Conservation (phyloP, 2,329 filamentous ascomycete species). For the Hypoxylon sp. region DNA sequence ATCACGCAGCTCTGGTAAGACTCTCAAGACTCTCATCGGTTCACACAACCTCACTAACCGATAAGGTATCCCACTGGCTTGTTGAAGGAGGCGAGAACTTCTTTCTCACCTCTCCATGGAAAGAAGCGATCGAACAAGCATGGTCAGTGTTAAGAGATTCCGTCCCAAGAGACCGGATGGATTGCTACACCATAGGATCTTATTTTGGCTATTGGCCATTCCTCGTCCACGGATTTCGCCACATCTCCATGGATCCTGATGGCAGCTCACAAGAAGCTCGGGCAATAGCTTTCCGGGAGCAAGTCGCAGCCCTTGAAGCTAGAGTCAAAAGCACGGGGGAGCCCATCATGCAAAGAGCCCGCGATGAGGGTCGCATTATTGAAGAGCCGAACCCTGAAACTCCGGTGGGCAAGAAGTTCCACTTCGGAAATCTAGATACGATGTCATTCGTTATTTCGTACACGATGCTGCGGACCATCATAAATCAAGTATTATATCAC, state of each 20-base stretch:
- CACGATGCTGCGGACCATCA: slow-evolving; percentile 27
- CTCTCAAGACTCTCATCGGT: not conserved
- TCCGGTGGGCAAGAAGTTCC: slow-evolving; percentile 25
- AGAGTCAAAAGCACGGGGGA: slow-evolving; percentile 22
- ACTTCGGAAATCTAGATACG: slow-evolving; percentile 28
- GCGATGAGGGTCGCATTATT: not conserved
- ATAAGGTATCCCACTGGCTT: slow-evolving; percentile 33
- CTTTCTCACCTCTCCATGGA: slow-evolving; percentile 33
- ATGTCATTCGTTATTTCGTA: slow-evolving; percentile 33
- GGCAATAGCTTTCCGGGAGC: slow-evolving; percentile 16
- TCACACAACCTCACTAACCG: slow-evolving; percentile 5
- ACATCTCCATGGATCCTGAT: slow-evolving; percentile 20
- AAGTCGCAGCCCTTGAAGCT: slow-evolving; percentile 8
- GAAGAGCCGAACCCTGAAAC: slow-evolving; percentile 16
- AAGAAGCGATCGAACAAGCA: slow-evolving; percentile 13
- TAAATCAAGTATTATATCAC: slow-evolving; percentile 29
- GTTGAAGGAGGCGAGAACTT: slow-evolving; percentile 37
- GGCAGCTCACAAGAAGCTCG: slow-evolving; percentile 8
- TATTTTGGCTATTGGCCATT: slow-evolving; percentile 35
- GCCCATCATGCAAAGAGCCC: slow-evolving; percentile 12
- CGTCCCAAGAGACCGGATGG: slow-evolving; percentile 15
- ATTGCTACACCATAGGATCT: slow-evolving; percentile 29
- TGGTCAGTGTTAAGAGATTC: not conserved
- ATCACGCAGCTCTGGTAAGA: slow-evolving; percentile 33
- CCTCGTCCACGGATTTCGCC: slow-evolving; percentile 19